Base-by-base conservation (phyloP, 306 rosid species). In the Canavalia gladiata region DNA sequence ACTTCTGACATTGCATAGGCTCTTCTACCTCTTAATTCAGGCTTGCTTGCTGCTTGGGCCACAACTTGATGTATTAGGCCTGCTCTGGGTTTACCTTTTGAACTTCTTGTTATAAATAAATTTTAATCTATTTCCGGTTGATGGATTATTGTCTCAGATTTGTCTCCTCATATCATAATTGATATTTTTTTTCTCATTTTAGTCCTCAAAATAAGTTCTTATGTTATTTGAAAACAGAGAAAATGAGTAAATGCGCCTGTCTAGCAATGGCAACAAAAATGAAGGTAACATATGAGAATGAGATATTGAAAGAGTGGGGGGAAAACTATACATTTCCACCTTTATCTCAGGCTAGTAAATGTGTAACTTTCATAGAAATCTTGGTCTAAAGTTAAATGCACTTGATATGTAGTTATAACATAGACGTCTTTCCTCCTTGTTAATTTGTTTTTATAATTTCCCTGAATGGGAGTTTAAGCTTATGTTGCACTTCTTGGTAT, bases 401-500 rank as follows among this genome's bases (percentile, higher is more conserved):
- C 50, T 50, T 69, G 70, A 39, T 46, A 18, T 62, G 18, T 71
- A 28, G 51, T 46, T 66, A 18, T 68, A n/a, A 3, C 43, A 72
- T 30, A 72, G 65, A 63, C 0, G 25, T 18, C 25, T 63, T 78
- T 25, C 8, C 34, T 35, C 30, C 58, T 43, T 73, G 49, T 77
- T 51, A 34, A 43, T 82, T 60, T 62, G 41, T 69, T 57, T 43
- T 77, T 45, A 31, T 78, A 10, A 35, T 73, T 52, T 49, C 71
- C 52, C 30, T 69, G 54, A 65, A 56, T 69, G 49, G 67, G 57
- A 8, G 57, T 52, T 50, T 70, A 51, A 76, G 58, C 63, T 74
- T 39, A 60, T 68, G 66, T 50, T 84, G 56, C 39, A 66, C 33
- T 59, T 87, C 56, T 83, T 86, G 75, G 79, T 78, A 59, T 84